A percentile compares a stretch with the other conserved stretches of the same genome.
These are phyloP conservation scores for Thalassiosira mediterranea DNA, from an alignment of 352 stramenopile species.

Conservation along the genomic window DNA sequence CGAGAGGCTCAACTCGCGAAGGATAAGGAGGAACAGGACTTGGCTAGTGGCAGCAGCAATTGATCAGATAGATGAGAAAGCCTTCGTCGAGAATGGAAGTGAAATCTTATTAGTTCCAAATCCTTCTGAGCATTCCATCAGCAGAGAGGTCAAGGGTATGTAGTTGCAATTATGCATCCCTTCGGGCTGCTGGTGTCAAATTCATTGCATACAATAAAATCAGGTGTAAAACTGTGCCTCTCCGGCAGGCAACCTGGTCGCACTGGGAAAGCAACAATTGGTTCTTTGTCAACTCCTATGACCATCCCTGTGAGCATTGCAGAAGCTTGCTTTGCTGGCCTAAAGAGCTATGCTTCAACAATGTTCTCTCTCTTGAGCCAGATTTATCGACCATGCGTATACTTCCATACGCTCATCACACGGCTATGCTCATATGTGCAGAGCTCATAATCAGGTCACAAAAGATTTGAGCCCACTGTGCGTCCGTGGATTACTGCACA, in stretches of 20 bases:
- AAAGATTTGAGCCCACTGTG: constrained; percentile 62
- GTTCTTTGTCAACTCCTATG: constrained; percentile 25
- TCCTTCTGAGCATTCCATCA: too few relatives aligned
- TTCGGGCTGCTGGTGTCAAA: constrained; percentile 69
- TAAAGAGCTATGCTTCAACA: constrained; percentile 53
- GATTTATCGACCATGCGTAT: constrained; percentile 68
- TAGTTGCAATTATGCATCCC: constrained; percentile 60
- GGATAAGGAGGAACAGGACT: too few relatives aligned
- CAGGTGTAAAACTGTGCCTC: constrained; percentile 65
- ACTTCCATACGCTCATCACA: constrained; percentile 71
- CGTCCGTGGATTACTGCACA: constrained; percentile 62
- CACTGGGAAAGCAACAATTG: background rate
- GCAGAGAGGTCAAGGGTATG: constrained; percentile 18
- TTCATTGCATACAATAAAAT: constrained; percentile 76
- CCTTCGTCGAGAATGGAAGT: too few relatives aligned
- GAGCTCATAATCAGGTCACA: constrained; percentile 55
- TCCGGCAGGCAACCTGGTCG: constrained; percentile 34
- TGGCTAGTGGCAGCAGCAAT: too few relatives aligned
- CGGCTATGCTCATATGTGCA: constrained; percentile 73
- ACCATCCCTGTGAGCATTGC: constrained; percentile 63
- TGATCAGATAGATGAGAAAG: too few relatives aligned
- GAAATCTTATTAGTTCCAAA: too few relatives aligned
- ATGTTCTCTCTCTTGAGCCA: constrained; percentile 63
- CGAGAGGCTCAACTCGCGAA: too few relatives aligned
- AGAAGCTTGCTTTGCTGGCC: constrained; percentile 64